Evolutionary conservation across 805 yeast genomes (phyloP), one percentile per base, ranked within the genome.

Genomic region (Myxozyma sirexii): DNA sequence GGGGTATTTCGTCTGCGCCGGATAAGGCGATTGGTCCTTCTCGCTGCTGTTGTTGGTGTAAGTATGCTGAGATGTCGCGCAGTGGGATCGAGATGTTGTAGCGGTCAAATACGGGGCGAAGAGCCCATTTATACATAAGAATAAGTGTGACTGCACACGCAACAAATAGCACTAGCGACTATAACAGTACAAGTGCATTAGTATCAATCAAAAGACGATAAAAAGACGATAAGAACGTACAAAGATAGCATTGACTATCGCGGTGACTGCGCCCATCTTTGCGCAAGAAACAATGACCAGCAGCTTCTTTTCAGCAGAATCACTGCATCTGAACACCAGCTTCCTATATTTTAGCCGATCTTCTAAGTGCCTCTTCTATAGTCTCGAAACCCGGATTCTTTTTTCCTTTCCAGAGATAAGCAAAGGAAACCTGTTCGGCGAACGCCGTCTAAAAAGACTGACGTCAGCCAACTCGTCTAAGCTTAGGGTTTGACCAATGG

Each of bases 91-190:
- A 43, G 29, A 60, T 49, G 45, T 55, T 60, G 59, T 60, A 62
- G 24, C 43, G 45, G 31, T 37, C 56, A n/a, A 62, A 49, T 3
- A 62, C 51, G n/a, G 65, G 65, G 29, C 45, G 56, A 19, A 62
- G 38, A 15, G 65, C 65, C 65, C 65, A 62, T 37, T 47, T 55
- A 48, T 62, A 62, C 53, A 47, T 54, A 19, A 50, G 42, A n/a
- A 57, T 27, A 17, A 61, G 44, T 4, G 51, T 44, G 8, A 47
- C 21, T 19, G 31, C 46, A 53, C 62, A 56, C 2, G 33, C 39
- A 21, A 59, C 12, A 23, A 54, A 54, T 2, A 59, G 46, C 10
- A 39, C 39, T 13, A 38, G 7, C 7, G 49, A 43, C 51, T 54
- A 38, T 38, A 27, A 15, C 17, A 29, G 35, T 19, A 12, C 17